Percentiles rank a stretch among this genome's conserved stretches.
phyloP scores from a whole-genome alignment of 2,329 filamentous ascomycete genomes.

The Cordyceps tenuipes region DNA sequence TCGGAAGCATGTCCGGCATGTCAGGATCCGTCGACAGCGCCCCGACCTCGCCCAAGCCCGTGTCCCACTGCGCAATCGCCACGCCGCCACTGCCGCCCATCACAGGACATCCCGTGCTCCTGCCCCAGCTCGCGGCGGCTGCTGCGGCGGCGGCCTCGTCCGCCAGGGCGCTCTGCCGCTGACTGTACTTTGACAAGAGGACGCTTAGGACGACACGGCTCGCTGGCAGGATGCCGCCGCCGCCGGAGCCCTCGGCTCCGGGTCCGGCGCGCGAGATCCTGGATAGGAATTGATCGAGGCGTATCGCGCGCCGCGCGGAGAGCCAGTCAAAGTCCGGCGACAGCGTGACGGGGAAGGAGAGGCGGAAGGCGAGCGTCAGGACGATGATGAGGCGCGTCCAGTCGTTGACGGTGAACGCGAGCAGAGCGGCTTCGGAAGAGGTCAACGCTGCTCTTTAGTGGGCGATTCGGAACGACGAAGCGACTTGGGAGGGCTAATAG shows the following conservation, averaged over 20 bases:
- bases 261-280: neutral
- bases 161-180: neutral
- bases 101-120: neutral
- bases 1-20: conserved; percentile 1
- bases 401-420: conserved; percentile 11
- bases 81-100: neutral
- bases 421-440: neutral
- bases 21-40: neutral
- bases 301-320: neutral
- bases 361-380: conserved; percentile 7
- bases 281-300: conserved; percentile 3
- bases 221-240: neutral
- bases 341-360: conserved; percentile 9
- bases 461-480: neutral
- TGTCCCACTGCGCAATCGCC: conserved; percentile 1
- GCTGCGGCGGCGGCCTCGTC: neutral
- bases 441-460: neutral
- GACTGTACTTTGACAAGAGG: neutral
- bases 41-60: neutral
- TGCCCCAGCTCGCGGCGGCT: neutral
- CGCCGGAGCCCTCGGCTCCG: neutral
- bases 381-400: conserved; percentile 9
- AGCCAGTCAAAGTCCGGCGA: conserved; percentile 2
- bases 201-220: conserved; percentile 4
- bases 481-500: neutral